phyloP scores from a whole-genome alignment of 495 filamentous ascomycete genomes.

The Friedmanniomyces simplex region DNA sequence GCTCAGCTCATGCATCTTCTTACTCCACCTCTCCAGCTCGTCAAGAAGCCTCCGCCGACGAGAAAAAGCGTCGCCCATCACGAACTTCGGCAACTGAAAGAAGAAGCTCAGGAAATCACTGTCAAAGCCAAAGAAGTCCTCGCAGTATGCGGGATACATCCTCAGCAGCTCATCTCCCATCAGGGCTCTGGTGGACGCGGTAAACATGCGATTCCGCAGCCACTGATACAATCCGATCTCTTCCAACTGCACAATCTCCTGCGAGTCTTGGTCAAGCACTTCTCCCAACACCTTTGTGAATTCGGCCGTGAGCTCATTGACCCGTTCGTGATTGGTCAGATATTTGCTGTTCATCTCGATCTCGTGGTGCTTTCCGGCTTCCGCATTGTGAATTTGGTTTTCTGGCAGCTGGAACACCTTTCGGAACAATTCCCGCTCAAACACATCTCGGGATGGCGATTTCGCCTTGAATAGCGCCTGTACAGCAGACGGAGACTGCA shows the following conservation, averaged over 20 bases:
- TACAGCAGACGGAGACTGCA: constrained; percentile 10
- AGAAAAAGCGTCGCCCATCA: constrained; percentile 11
- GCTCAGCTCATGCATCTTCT: constrained; percentile 10
- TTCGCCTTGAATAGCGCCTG: constrained; percentile 18
- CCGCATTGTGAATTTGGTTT: constrained; percentile 6
- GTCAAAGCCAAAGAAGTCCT: constrained; percentile 26
- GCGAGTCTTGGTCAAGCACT: constrained; percentile 6
- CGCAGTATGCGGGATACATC: constrained; percentile 17
- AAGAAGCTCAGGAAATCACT: constrained; percentile 13
- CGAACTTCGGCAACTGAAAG: constrained; percentile 15
- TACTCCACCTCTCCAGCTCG: constrained; percentile 16
- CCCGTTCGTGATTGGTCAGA: constrained; percentile 15
- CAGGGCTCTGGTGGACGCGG: constrained; percentile 18
- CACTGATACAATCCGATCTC: constrained; percentile 21
- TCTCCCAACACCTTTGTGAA: constrained; percentile 7
- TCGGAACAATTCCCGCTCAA: constrained; percentile 15
- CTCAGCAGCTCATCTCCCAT: constrained; percentile 20
- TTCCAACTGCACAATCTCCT: background rate
- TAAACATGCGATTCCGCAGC: constrained; percentile 20
- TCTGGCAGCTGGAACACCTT: constrained; percentile 10
- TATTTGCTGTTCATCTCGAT: constrained; percentile 21
- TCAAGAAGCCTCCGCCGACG: constrained; percentile 10
- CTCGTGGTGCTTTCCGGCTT: constrained; percentile 7
- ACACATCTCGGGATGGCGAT: constrained; percentile 9
- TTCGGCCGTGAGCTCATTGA: constrained; percentile 16